phyloP scores from a whole-genome alignment of 1,284 basidiomycete species.

The Takashimella tepidaria region DNA sequence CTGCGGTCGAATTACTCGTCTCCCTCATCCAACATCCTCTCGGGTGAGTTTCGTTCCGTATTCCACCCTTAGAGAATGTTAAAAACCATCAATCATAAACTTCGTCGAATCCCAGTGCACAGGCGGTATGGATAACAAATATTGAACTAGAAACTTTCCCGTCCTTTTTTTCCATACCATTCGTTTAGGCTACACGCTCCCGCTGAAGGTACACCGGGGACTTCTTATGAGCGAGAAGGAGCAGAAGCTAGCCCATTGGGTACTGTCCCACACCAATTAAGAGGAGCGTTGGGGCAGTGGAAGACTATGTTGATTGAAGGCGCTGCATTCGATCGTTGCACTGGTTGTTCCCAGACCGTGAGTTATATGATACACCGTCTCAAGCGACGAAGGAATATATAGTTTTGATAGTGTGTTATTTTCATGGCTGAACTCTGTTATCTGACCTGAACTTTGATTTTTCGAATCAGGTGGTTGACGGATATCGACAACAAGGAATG shows the following conservation, averaged over 20 bases:
- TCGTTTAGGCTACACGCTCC: conserved; percentile 59
- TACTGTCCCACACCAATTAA: conserved; percentile 85
- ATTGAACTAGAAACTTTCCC: too few relatives aligned
- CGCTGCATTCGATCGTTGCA: conserved; percentile 80
- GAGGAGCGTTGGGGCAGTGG: conserved; percentile 85
- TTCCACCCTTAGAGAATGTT: too few relatives aligned
- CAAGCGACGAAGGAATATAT: too few relatives aligned
- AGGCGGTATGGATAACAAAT: too few relatives aligned
- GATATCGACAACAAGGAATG: conserved; percentile 71
- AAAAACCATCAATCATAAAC: too few relatives aligned
- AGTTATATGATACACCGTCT: conserved; percentile 25
- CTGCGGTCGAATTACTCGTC: conserved; percentile 85
- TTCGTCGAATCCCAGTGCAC: too few relatives aligned
- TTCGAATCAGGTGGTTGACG: conserved; percentile 59
- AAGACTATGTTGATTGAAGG: conserved; percentile 76
- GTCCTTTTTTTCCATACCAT: background rate
- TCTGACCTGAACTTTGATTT: background rate
- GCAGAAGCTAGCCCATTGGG: conserved; percentile 62
- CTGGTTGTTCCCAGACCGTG: conserved; percentile 78
- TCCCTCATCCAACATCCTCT: conserved; percentile 84
- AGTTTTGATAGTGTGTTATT: too few relatives aligned
- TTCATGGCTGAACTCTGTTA: too few relatives aligned
- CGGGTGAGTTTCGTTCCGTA: conserved; percentile 55
- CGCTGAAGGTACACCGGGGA: conserved; percentile 47
- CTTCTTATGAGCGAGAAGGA: conserved; percentile 36